Evolutionary conservation across 345 rosid genomes (phyloP).

Genomic region (Pseudoturritis turrita): DNA sequence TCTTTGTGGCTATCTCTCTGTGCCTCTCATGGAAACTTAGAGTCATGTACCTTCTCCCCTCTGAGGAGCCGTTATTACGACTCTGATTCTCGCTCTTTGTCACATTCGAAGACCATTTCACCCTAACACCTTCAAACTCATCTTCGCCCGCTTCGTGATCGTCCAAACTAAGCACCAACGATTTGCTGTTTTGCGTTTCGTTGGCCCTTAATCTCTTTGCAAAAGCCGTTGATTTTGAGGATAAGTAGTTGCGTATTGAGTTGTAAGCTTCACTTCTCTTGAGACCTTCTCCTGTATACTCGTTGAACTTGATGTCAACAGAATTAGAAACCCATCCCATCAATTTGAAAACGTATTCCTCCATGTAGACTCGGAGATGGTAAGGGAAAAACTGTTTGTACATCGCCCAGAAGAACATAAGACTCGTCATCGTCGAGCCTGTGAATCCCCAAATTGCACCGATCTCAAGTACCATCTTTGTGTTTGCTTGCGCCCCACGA

Average conservation of each 20-base stretch:
- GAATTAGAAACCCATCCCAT: conserved; percentile 29
- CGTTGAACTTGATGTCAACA: conserved; percentile 42
- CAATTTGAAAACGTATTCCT: conserved; percentile 31
- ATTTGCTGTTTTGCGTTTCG: neutral
- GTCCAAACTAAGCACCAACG: conserved; percentile 13
- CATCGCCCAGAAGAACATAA: conserved; percentile 43
- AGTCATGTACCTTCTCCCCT: conserved; percentile 26
- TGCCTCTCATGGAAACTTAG: conserved; percentile 39
- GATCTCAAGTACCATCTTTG: neutral
- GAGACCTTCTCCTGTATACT: conserved; percentile 39
- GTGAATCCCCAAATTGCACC: conserved; percentile 13
- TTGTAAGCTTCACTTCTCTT: conserved; percentile 34
- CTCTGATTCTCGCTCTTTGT: neutral
- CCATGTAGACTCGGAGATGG: conserved; percentile 28
- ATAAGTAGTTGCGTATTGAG: neutral
- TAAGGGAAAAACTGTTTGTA: conserved; percentile 38
- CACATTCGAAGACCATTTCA: neutral
- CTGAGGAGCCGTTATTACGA: conserved; percentile 17
- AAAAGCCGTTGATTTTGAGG: neutral
- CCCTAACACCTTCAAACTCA: neutral
- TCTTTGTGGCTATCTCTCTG: conserved; percentile 21
- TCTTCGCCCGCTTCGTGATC: conserved; percentile 6
- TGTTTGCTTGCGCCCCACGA: neutral
- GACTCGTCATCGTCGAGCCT: conserved; percentile 24
- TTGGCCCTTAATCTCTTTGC: neutral